A percentile compares a stretch with the other conserved stretches of the same genome.
Conservation (phyloP, 306 rosid species). For the Prunus dulcis region DNA sequence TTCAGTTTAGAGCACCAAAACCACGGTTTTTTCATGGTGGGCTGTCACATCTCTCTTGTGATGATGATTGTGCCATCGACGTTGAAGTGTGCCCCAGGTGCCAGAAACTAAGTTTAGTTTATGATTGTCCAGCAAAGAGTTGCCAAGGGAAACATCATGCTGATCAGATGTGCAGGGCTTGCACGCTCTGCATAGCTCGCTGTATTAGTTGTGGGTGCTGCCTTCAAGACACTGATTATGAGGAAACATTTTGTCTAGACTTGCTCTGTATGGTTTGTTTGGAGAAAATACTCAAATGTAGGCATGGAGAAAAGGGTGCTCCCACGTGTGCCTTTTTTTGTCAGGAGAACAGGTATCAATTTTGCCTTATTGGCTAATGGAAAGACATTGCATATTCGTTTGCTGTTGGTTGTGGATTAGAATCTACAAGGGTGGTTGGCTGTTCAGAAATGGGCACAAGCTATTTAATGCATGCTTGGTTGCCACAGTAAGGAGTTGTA, state of each 20-base stretch:
- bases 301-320: slow-evolving; percentile 22
- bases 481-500: not conserved
- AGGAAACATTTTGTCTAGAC: slow-evolving; percentile 51
- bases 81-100: slow-evolving; percentile 59
- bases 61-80: slow-evolving; percentile 52
- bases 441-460: not conserved
- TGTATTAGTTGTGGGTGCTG: slow-evolving; percentile 53
- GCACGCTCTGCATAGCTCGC: slow-evolving; percentile 45
- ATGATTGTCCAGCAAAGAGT: slow-evolving; percentile 59
- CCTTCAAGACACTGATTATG: slow-evolving; percentile 40
- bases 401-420: slow-evolving; percentile 13
- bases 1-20: slow-evolving; percentile 27
- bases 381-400: not conserved
- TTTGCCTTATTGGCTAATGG: slow-evolving; percentile 44
- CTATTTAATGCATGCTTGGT: not conserved
- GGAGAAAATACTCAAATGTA: slow-evolving; percentile 23
- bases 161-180: slow-evolving; percentile 51
- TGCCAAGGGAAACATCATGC: slow-evolving; percentile 42
- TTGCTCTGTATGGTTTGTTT: slow-evolving; percentile 48
- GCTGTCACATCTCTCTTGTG: slow-evolving; percentile 19
- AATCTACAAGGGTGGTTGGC: slow-evolving; percentile 11
- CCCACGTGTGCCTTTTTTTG: slow-evolving; percentile 28
- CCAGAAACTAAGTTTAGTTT: slow-evolving; percentile 40
- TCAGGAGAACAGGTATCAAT: slow-evolving; percentile 28
- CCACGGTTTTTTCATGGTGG: slow-evolving; percentile 48